phyloP scores from a whole-genome alignment of 371 early-diverging fungal genomes.

The Mycotypha africana region DNA sequence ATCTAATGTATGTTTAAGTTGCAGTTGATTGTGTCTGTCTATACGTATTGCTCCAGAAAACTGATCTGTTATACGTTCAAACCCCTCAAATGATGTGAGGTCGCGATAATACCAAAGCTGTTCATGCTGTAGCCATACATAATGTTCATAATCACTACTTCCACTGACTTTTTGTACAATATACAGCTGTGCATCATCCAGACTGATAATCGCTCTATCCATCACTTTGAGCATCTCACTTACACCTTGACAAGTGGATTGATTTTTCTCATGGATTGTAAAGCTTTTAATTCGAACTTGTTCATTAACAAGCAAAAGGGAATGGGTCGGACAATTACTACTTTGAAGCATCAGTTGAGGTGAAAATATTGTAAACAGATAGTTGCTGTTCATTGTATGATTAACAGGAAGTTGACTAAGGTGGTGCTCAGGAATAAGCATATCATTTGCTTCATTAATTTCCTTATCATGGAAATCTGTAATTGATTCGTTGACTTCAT shows the following conservation, averaged over 20 bases:
- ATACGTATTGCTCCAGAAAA: slow-evolving; percentile 60
- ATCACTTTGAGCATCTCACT: slow-evolving; percentile 54
- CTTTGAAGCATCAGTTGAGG: slow-evolving; percentile 59
- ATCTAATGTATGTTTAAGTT: slow-evolving; percentile 27
- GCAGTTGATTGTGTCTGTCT: slow-evolving; percentile 70
- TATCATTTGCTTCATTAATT: too few relatives aligned
- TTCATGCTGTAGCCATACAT: slow-evolving; percentile 82
- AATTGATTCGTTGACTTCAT: too few relatives aligned
- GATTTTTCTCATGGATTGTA: slow-evolving; percentile 43
- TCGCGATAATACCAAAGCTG: slow-evolving; percentile 45
- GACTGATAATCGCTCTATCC: slow-evolving; percentile 51
- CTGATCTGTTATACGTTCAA: slow-evolving; percentile 61
- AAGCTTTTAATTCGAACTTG: slow-evolving; percentile 47
- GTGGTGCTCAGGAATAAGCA: slow-evolving; percentile 32
- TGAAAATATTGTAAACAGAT: slow-evolving; percentile 50
- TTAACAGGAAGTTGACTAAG: slow-evolving; percentile 32
- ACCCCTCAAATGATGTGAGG: slow-evolving; percentile 31
- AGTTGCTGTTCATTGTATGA: slow-evolving; percentile 42
- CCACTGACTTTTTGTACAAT: slow-evolving; percentile 48
- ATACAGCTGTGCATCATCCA: slow-evolving; percentile 71
- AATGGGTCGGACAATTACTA: slow-evolving; percentile 13
- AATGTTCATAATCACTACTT: too few relatives aligned
- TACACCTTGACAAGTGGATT: too few relatives aligned
- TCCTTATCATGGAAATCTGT: too few relatives aligned
- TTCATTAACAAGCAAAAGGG: slow-evolving; percentile 52